Evolutionary conservation across 2,329 filamentous ascomycete species (phyloP), one percentile per base, ranked within the genome.

Genomic region (Thelonectria discophora): DNA sequence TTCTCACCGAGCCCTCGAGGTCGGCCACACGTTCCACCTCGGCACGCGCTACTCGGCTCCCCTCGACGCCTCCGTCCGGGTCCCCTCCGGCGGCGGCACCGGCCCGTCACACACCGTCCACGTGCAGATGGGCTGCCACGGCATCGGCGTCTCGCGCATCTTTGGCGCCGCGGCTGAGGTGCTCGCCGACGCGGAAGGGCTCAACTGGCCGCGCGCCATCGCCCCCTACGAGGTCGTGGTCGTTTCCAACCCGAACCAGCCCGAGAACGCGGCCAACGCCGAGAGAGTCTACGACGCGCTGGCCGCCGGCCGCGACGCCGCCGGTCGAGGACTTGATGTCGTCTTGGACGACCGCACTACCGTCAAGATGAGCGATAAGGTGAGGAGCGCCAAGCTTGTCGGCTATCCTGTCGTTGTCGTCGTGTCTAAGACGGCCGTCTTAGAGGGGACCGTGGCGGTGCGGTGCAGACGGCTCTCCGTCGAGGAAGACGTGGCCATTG

Each of bases 51-150:
- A 99, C 79, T 94, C 91, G 21, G 82, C 86, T 18, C 90, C 93
- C 0, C 82, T 99, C 1, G 80, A 84, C 8, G 90, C 92, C 1
- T 82, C 78, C 1, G 84, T 95, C 2, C 79, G 80, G 5, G 64
- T 77, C 3, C 73, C 77, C 3, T 43, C 63, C 12, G 42, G 30
- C 4, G 67, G 66, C 39, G 62, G 57, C 8, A 27, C 70, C 21
- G 48, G 6, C 70, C 73, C 18, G 69, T 69, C 11, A 68, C 66
- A 24, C 27, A 68, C 64, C 3, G 81, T 87, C 0, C 82, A 88
- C 0, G 84, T 97, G 72, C 88, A 97, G 66, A 99, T 99, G 95
- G 95, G 95, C 57, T 99, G 95, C 75, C 93, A 97, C 73, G 95
- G 95, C 1, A 96, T 99, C 63, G 95, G 95, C 2, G 88, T 99